Evolutionary conservation across 2,329 filamentous ascomycete species (phyloP).

Genomic region (Fusarium miscanthi): DNA sequence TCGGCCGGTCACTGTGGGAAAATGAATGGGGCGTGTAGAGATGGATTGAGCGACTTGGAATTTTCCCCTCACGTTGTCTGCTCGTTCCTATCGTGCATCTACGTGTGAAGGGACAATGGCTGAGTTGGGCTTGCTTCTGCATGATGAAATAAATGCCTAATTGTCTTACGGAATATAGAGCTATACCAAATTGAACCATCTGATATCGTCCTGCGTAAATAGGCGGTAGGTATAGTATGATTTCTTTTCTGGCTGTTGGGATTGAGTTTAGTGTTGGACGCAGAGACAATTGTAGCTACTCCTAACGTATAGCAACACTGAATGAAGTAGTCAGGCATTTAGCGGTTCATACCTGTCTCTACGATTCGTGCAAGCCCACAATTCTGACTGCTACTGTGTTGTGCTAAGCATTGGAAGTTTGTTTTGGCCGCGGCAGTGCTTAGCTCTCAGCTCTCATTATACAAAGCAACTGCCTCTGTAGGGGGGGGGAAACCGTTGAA

Average conservation of each 20-base stretch:
- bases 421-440: neutral
- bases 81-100: neutral
- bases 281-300: neutral
- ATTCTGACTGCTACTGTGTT: neutral
- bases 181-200: slow-evolving; percentile 5
- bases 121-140: neutral
- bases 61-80: neutral
- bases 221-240: neutral
- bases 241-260: neutral
- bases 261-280: neutral
- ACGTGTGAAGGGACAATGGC: neutral
- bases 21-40: slow-evolving; percentile 15
- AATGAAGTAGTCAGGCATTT: neutral
- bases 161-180: neutral
- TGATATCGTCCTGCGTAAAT: slow-evolving; percentile 1
- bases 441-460: neutral
- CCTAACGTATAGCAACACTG: neutral
- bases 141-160: slow-evolving; percentile 23
- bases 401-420: neutral
- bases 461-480: neutral
- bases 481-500: slow-evolving; percentile 14
- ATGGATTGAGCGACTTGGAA: slow-evolving; percentile 6
- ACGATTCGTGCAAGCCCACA: slow-evolving; percentile 11
- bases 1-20: slow-evolving; percentile 12
- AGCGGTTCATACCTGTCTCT: neutral